Evolutionary conservation across 208 protist species (phyloP).

Genomic region (Tritrichomonas foetus): DNA sequence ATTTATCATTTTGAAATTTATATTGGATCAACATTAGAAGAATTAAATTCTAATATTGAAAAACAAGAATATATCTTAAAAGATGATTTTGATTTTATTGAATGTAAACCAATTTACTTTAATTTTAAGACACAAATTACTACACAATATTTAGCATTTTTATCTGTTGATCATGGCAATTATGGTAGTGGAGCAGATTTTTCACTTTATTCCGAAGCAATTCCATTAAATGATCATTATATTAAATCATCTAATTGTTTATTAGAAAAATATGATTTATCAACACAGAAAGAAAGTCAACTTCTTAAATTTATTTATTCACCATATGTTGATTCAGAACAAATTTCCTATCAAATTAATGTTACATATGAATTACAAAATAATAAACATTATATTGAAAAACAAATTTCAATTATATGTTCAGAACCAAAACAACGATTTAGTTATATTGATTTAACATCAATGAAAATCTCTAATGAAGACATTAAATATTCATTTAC

Average conservation of each 20-base stretch:
- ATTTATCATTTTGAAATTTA: neutral
- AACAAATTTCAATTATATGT: neutral
- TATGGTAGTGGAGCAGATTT: neutral
- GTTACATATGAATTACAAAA: neutral
- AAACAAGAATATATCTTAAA: neutral
- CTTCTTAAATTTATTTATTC: neutral
- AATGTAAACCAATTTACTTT: neutral
- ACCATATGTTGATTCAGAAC: neutral
- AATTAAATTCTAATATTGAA: neutral
- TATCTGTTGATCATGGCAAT: neutral
- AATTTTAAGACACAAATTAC: neutral
- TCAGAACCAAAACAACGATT: neutral
- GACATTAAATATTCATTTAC: neutral
- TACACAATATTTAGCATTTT: neutral
- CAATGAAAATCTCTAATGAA: neutral
- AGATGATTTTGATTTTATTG: neutral
- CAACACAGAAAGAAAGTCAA: neutral
- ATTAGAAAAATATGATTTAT: neutral
- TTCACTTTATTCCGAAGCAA: neutral
- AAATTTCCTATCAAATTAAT: neutral
- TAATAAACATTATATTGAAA: neutral
- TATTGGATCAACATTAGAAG: neutral
- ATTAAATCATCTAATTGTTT: neutral
- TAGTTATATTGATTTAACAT: neutral
- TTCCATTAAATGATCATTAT: neutral